Evolutionary conservation across 2,329 filamentous ascomycete genomes (phyloP), one percentile per base, ranked within the genome.

Genomic region (Colletotrichum eleusines): DNA sequence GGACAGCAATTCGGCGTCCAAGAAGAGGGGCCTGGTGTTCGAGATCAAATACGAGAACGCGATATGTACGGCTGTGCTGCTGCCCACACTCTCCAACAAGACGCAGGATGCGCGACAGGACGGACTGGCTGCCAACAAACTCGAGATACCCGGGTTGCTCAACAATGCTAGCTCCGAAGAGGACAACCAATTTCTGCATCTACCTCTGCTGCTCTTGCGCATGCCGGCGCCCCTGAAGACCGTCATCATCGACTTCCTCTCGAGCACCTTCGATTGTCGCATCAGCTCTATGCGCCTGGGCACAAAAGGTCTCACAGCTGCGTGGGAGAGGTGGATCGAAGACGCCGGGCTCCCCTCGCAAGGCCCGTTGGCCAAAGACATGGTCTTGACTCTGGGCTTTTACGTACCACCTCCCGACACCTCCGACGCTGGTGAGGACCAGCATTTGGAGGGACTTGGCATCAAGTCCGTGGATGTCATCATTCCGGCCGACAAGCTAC

Each of bases 211-310:
- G 2, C 78, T 90, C 1, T 77, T 89, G 38, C 83, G 87, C 31
- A 89, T 89, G 86, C 88, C 88, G 0, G 78, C 84, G 5, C 78
- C 86, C 2, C 78, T 90, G 0, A 88, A 87, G 73, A 69, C 79
- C 2, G 78, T 86, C 26, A 74, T 90, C 0, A 71, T 81, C n/a
- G 82, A 85, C 28, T 90, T 89, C 76, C 78, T 90, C 14, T 80
- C 83, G 4, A 82, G 78, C 51, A 84, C 84, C 0, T 89, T 90
- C 72, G 88, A 90, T 78, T 89, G 86, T 72, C 87, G 86, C 35
- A 83, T 89, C 54, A 84, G 81, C 64, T 79, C 85, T 5, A 77
- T 89, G 51, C 80, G 80, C 0, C 76, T 90, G 2, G 85, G 85
- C 7, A 88, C 86, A 8, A 81, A 81, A 54, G 87, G 85, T 1